phyloP scores from a whole-genome alignment of 768 basidiomycete species.

The Lentinula raphanica region DNA sequence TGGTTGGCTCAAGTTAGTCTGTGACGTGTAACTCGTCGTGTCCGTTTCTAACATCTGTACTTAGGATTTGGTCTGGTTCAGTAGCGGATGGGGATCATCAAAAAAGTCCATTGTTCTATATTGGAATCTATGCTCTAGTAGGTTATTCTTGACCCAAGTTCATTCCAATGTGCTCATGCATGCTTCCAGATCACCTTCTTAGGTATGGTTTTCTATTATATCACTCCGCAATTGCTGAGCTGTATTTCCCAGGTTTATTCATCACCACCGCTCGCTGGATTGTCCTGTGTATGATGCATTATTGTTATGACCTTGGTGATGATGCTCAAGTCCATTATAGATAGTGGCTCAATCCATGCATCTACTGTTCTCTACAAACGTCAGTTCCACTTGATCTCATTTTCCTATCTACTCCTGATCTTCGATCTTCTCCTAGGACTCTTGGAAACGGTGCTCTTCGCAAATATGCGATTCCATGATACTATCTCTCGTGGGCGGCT shows the following conservation, averaged over 20 bases:
- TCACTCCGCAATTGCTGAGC: neutral
- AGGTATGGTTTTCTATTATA: conserved; percentile 25
- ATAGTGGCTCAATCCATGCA: conserved; percentile 78
- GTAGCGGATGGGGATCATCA: conserved; percentile 32
- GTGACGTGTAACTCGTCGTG: neutral
- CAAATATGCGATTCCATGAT: conserved; percentile 89
- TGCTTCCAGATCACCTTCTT: conserved; percentile 23
- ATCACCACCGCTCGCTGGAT: conserved; percentile 62
- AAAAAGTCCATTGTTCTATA: conserved; percentile 54
- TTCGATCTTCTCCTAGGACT: conserved; percentile 33
- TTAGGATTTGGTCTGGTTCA: conserved; percentile 54
- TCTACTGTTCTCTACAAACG: conserved; percentile 73
- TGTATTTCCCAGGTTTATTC: conserved; percentile 24
- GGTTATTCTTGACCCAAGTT: too few species aligned
- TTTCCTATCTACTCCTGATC: neutral
- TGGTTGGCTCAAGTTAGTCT: conserved; percentile 54
- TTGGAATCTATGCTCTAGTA: conserved; percentile 67
- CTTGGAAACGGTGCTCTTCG: conserved; percentile 77
- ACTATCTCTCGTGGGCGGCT: conserved; percentile 82
- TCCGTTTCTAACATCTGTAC: conserved; percentile 17
- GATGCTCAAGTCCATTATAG: conserved; percentile 22
- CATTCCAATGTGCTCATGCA: neutral
- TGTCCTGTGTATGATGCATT: conserved; percentile 54
- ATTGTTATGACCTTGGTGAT: neutral
- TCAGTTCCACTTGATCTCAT: conserved; percentile 15